These are phyloP conservation scores for Neopestalotiopsis clavispora DNA, from an alignment of 2,329 filamentous ascomycete species.

Conservation along the genomic window DNA sequence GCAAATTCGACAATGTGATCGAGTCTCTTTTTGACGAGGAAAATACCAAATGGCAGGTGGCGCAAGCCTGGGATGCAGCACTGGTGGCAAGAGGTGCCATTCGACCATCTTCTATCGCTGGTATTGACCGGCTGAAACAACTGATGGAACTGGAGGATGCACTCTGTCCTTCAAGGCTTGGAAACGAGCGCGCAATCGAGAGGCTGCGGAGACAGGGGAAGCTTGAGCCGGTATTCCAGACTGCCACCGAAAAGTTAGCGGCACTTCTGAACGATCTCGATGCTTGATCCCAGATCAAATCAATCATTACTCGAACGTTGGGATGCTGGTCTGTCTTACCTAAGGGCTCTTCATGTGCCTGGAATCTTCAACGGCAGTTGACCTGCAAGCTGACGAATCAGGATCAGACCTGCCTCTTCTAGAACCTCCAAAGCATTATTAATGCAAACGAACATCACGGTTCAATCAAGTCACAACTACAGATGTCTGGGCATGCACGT, in stretches of 20 bases:
- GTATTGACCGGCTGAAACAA: constrained; percentile 2
- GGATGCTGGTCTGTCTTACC: too few species aligned
- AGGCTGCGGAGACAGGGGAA: background rate
- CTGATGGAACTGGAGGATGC: constrained; percentile 10
- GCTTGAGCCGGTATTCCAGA: background rate
- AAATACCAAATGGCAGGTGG: background rate
- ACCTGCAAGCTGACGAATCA: constrained; percentile 1
- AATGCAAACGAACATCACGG: background rate
- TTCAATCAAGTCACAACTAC: background rate
- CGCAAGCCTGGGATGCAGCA: constrained; percentile 9
- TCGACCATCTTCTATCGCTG: constrained; percentile 5
- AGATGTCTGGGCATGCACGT: background rate
- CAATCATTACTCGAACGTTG: background rate
- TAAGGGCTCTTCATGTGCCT: background rate
- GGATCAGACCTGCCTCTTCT: background rate
- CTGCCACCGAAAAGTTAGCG: background rate
- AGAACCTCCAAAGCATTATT: background rate
- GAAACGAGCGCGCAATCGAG: background rate
- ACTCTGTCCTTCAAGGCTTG: constrained; percentile 12
- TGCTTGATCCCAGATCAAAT: background rate
- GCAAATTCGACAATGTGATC: background rate
- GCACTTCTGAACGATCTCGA: background rate
- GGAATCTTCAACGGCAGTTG: background rate
- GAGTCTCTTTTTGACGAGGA: background rate
- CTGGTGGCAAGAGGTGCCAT: background rate